These are phyloP conservation scores for Cryptococcus maquisensis DNA, from an alignment of 1,284 basidiomycete genomes.

Conservation along the genomic window DNA sequence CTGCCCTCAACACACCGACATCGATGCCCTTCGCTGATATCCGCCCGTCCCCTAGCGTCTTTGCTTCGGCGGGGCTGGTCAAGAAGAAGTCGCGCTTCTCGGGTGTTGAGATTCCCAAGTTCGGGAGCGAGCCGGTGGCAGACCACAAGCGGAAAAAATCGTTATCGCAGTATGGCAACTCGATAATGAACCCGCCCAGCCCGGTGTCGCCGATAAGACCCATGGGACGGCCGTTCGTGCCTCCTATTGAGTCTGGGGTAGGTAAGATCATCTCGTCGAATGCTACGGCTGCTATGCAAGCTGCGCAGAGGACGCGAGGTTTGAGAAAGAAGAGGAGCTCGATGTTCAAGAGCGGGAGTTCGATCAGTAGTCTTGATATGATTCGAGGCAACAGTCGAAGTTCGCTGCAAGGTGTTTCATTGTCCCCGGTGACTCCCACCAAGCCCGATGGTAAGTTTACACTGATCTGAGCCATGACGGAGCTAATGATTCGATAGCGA, in stretches of 20 bases:
- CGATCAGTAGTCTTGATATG: slow-evolving; percentile 34
- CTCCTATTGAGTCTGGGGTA: too few relatives aligned
- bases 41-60: slow-evolving; percentile 46
- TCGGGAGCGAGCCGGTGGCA: slow-evolving; percentile 22
- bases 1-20: slow-evolving; percentile 27
- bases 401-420: slow-evolving; percentile 8
- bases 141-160: slow-evolving; percentile 11
- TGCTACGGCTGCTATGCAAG: slow-evolving; percentile 19
- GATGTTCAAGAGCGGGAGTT: slow-evolving; percentile 37
- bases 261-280: slow-evolving; percentile 1
- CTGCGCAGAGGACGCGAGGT: slow-evolving; percentile 28
- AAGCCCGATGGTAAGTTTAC: slow-evolving; percentile 30
- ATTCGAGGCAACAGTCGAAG: slow-evolving; percentile 16
- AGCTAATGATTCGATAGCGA: slow-evolving; percentile 10
- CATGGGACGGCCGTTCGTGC: not conserved
- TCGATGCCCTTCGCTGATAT: slow-evolving; percentile 37
- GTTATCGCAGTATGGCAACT: slow-evolving; percentile 3
- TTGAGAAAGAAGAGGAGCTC: slow-evolving; percentile 45
- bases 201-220: slow-evolving; percentile 19
- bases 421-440: slow-evolving; percentile 39
- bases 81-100: slow-evolving; percentile 41
- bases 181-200: slow-evolving; percentile 5
- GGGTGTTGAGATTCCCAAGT: slow-evolving; percentile 29
- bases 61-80: slow-evolving; percentile 44
- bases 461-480: not conserved